Evolutionary conservation across 2,329 filamentous ascomycete genomes (phyloP), one percentile per base, ranked within the genome.

Genomic region (Botrytis aclada): DNA sequence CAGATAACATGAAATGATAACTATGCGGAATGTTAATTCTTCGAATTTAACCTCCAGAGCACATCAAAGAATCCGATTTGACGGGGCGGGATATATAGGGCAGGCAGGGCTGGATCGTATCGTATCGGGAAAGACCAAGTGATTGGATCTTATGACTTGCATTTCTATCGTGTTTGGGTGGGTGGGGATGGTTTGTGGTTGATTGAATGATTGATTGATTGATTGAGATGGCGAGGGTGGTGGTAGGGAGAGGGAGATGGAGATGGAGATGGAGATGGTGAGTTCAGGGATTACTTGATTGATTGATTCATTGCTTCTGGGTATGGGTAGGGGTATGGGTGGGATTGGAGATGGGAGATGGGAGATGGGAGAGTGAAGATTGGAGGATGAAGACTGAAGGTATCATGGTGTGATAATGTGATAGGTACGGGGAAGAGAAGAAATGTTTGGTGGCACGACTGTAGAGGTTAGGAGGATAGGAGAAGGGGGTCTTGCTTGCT

Each of bases 61-160:
- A n/a, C n/a, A n/a, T 16, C 34, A 8, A 8, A 7, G 6, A 56
- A 56, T 56, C 51, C 51, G 51, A 56, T 56, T 56, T 56, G n/a
- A 37, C 41, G 67, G 70, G 70, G 70, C 51, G 60, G 62, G 32
- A 41, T 65, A n/a, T 2, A 6, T 9, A n/a, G 47, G 43, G 43
- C 43, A 45, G 47, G n/a, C 70, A 72, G 70, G 70, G 70, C 62
- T 72, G 41, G 39, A 45, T 72, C 56, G 58, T n/a, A n/a, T n/a
- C n/a, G n/a, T n/a, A n/a, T n/a, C n/a, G n/a, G n/a, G 51, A 18
- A 9, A 67, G 62, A 54, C 39, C 62, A 25, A 67, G 34, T 72
- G 70, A 72, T 72, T 72, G 70, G 70, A 67, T 72, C 51, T 34
- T 47, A 67, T 72, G 70, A 72, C 47, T 39, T 72, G 70, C 51